phyloP scores from a whole-genome alignment of 345 rosid genomes.

The Gossypioides kirkii region DNA sequence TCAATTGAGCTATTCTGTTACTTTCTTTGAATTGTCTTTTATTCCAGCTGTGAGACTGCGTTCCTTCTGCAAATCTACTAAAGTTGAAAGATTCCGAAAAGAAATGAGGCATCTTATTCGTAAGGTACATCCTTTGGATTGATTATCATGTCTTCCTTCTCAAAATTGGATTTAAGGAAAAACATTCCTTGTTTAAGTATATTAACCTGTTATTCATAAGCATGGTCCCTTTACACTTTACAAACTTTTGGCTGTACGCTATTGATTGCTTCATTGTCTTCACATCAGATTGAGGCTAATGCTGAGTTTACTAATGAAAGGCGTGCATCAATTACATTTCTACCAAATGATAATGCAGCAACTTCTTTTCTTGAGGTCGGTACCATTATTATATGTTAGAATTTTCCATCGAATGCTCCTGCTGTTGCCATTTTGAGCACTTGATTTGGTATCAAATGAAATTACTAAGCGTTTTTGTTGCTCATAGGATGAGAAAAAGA shows the following conservation, averaged over 20 bases:
- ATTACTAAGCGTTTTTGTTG: conserved; percentile 5
- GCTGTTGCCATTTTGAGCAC: neutral
- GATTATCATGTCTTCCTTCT: neutral
- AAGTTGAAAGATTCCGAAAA: conserved; percentile 80
- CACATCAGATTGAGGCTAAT: conserved; percentile 63
- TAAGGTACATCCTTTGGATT: conserved; percentile 45
- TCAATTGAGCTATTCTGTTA: conserved; percentile 80
- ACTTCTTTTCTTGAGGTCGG: conserved; percentile 17
- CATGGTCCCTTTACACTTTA: neutral
- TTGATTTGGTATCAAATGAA: neutral
- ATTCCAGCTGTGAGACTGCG: conserved; percentile 70
- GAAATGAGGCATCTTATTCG: conserved; percentile 80
- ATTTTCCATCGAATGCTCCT: neutral
- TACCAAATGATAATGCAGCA: conserved; percentile 70
- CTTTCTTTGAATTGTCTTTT: conserved; percentile 84
- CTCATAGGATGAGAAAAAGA: conserved; percentile 58
- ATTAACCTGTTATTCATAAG: neutral
- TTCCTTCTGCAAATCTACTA: conserved; percentile 69
- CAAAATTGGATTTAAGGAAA: conserved; percentile 3
- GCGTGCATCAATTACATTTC: conserved; percentile 51
- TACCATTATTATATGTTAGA: neutral
- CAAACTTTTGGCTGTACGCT: conserved; percentile 5
- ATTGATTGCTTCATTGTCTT: conserved; percentile 14
- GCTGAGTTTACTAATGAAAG: conserved; percentile 50
- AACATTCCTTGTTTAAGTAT: neutral